phyloP scores from a whole-genome alignment of 1,284 basidiomycete genomes.

The Ceratobasidium sp. region DNA sequence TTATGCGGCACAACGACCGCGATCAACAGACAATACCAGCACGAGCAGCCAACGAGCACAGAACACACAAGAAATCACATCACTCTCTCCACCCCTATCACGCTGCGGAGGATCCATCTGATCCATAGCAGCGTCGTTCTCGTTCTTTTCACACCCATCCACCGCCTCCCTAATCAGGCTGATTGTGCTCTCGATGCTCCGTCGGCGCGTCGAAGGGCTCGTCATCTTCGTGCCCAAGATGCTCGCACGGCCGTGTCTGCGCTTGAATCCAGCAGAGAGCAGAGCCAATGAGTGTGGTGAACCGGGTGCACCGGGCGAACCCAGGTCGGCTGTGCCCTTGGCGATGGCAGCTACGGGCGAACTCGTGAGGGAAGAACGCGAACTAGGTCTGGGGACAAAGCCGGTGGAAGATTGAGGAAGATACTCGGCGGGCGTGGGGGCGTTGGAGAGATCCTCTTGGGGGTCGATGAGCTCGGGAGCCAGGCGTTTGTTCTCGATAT shows the following conservation, averaged over 20 bases:
- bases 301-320: slow-evolving; percentile 53
- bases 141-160: slow-evolving; percentile 69
- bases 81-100: too few species aligned
- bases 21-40: too few species aligned
- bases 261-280: slow-evolving; percentile 65
- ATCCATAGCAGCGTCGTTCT: slow-evolving; percentile 45
- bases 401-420: slow-evolving; percentile 30
- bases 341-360: slow-evolving; percentile 66
- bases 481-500: slow-evolving; percentile 98
- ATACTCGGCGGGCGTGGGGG: slow-evolving; percentile 58
- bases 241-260: slow-evolving; percentile 87
- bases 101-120: slow-evolving; percentile 39
- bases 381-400: slow-evolving; percentile 56
- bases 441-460: slow-evolving; percentile 70
- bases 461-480: slow-evolving; percentile 96
- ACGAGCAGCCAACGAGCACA: too few species aligned
- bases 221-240: slow-evolving; percentile 98
- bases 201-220: slow-evolving; percentile 90
- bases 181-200: slow-evolving; percentile 96
- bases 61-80: too few species aligned
- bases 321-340: slow-evolving; percentile 53
- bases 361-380: slow-evolving; percentile 68
- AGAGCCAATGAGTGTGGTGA: slow-evolving; percentile 58
- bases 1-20: too few species aligned
- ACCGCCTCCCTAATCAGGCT: slow-evolving; percentile 92